Base-by-base conservation (phyloP, 768 basidiomycete species). In the Suillus lakei region DNA sequence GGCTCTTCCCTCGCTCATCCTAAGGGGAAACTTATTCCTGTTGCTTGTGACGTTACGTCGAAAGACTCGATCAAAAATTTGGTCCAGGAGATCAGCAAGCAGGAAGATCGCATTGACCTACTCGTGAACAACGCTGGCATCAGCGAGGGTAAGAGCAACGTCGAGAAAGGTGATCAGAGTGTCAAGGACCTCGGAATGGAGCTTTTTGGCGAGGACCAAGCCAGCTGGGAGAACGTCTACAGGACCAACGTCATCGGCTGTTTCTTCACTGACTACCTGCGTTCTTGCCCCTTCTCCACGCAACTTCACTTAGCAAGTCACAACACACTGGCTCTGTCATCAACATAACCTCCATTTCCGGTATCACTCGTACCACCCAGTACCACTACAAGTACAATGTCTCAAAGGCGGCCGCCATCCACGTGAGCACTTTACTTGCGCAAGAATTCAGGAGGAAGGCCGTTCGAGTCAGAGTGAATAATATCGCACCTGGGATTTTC, bases 71-170 rank as follows among this genome's bases (percentile, higher is more conserved):
- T 78, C 58, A 59, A 70, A 63, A 61, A 66, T 32, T 63, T 77
- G 26, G 72, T 73, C 12, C 64, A 67, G 18, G 79, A 80, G 64
- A 73, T 85, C 10, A 76, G 71, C 7, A 75, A 74, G 48, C 77
- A 79, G 26, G 78, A 81, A 59, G 69, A 74, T 16, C 76, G 80
- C 54, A 81, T 95, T 2, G 89, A 95, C 68, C 86, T 93, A 48
- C 83, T 94, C 3, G 84, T 92, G 54, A 92, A 91, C 77, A 92
- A 91, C 75, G 88, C 88, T 12, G 91, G 91, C 21, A 86, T 86
- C 53, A 84, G 66, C 44, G 30, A 67, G 34, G 69, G 68, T 5
- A 74, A 69, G 12, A 71, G 67, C 43, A 46, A 55, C 1, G 71
- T 74, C 21, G 69, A 77, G 63, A 73, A 77, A 64, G 75, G 70